Percentiles rank a stretch among this genome's conserved stretches.
phyloP scores from a whole-genome alignment of 2,329 filamentous ascomycete species.

The Lachnellula hyalina region DNA sequence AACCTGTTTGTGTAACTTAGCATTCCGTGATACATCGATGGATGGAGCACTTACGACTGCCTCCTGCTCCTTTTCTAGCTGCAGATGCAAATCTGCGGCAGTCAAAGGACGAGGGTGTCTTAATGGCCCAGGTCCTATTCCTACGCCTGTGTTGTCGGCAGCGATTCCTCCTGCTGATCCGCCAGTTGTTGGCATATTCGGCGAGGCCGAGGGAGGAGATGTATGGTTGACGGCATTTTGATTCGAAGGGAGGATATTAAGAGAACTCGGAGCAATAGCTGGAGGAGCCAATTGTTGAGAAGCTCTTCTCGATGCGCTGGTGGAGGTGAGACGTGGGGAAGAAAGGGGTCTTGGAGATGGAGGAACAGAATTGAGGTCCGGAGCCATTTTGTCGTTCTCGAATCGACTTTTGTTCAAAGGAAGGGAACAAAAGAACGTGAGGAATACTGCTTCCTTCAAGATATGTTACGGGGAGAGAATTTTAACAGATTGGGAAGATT shows the following conservation, averaged over 20 bases:
- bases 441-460: neutral
- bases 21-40: neutral
- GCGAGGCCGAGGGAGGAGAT: conserved; percentile 22
- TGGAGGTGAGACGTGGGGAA: conserved; percentile 24
- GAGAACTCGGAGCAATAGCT: conserved; percentile 14
- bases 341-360: conserved; percentile 27
- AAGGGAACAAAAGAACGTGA: neutral
- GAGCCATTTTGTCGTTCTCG: conserved; percentile 26
- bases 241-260: conserved; percentile 30
- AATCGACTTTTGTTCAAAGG: neutral
- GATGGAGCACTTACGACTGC: conserved; percentile 62
- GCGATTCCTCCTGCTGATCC: conserved; percentile 3
- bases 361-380: conserved; percentile 32
- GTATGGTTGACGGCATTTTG: conserved; percentile 26
- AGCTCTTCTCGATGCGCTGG: conserved; percentile 24
- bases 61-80: conserved; percentile 94
- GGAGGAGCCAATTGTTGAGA: conserved; percentile 26
- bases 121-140: conserved; percentile 63
- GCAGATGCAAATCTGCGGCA: conserved; percentile 78
- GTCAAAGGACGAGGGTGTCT: conserved; percentile 85
- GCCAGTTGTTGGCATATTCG: conserved; percentile 13
- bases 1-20: conserved; percentile 50
- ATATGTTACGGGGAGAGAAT: neutral
- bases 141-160: conserved; percentile 41
- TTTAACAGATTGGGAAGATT: neutral